Base-by-base conservation (phyloP, 140 eudicot genomes). In the Flaveria floridana region DNA sequence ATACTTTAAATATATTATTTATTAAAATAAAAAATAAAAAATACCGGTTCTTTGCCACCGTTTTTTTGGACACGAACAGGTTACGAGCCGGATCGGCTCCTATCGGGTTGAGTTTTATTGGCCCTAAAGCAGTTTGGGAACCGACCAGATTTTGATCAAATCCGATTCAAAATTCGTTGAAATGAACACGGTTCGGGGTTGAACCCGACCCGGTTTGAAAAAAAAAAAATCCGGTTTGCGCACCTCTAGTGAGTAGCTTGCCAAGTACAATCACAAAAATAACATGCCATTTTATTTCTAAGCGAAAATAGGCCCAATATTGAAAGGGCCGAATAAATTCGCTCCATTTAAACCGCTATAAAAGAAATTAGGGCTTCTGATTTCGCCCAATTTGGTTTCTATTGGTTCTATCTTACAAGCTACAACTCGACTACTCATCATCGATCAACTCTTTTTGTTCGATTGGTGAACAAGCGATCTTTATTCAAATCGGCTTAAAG, bases 331-430 rank as follows among this genome's bases (percentile, higher is more conserved):
- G 65, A 34, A 63, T 34, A 64, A 64, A 47, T 21, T 28, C 13
- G 55, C n/a, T 34, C 65, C 19, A 14, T 3, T 10, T 61, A 48
- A 23, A 5, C 21, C 9, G 52, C 62, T 37, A 76, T 18, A 66
- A 19, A 37, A 50, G 26, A 76, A 76, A 76, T 1, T 76, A 76
- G 80, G 74, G 80, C 80, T 66, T 10, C 39, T 37, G 0, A 15
- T 15, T 76, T 55, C 10, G 19, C 80, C 74, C 74, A 53, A 76
- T 23, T 18, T 30, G 64, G 25, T 14, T 62, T 28, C 53, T 15
- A 2, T 51, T 34, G 47, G 8, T 50, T 58, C 37, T 23, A 3
- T 12, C 39, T 39, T 21, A 10, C 72, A 12, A 23, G 41, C 41
- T 21, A 9, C 59, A 44, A 34, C 50, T 46, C 41, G 41, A 34